Percentiles rank a stretch among this genome's conserved stretches.
phyloP scores from a whole-genome alignment of 208 protist species.

The Leptomonas seymouri region DNA sequence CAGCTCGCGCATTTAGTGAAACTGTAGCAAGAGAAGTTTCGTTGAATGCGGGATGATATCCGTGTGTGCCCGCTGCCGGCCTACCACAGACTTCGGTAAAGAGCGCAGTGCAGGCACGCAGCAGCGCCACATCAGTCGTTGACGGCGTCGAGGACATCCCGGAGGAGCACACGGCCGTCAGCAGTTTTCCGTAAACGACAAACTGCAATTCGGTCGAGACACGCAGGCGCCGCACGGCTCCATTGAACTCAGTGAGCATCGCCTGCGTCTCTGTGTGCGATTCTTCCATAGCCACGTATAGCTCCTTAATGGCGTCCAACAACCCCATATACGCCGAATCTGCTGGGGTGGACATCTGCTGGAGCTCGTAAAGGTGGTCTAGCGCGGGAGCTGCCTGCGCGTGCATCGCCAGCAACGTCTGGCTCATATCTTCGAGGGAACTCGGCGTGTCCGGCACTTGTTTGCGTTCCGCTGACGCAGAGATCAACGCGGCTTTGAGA shows the following conservation, averaged over 20 bases:
- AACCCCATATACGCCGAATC: slow-evolving; percentile 18
- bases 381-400: slow-evolving; percentile 10
- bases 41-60: not conserved
- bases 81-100: slow-evolving; percentile 4
- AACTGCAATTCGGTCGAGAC: slow-evolving; percentile 20
- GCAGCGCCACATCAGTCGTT: slow-evolving; percentile 16
- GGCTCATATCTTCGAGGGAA: slow-evolving; percentile 16
- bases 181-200: slow-evolving; percentile 31
- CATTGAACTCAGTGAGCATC: slow-evolving; percentile 5
- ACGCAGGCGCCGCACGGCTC: slow-evolving; percentile 9
- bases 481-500: not conserved
- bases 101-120: slow-evolving; percentile 16
- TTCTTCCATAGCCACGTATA: slow-evolving; percentile 30
- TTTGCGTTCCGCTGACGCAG: not conserved
- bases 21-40: not conserved
- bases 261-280: slow-evolving; percentile 21
- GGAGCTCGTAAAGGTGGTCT: slow-evolving; percentile 2
- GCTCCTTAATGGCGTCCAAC: slow-evolving; percentile 16
- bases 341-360: not conserved
- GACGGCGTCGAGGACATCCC: not conserved
- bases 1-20: not conserved
- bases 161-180: slow-evolving; percentile 4
- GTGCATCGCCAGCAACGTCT: slow-evolving; percentile 15
- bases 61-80: not conserved
- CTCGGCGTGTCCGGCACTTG: slow-evolving; percentile 10